A percentile compares a stretch with the other conserved stretches of the same genome.
phyloP scores from a whole-genome alignment of 2,329 filamentous ascomycete genomes.

The Trichoderma koningiopsis region DNA sequence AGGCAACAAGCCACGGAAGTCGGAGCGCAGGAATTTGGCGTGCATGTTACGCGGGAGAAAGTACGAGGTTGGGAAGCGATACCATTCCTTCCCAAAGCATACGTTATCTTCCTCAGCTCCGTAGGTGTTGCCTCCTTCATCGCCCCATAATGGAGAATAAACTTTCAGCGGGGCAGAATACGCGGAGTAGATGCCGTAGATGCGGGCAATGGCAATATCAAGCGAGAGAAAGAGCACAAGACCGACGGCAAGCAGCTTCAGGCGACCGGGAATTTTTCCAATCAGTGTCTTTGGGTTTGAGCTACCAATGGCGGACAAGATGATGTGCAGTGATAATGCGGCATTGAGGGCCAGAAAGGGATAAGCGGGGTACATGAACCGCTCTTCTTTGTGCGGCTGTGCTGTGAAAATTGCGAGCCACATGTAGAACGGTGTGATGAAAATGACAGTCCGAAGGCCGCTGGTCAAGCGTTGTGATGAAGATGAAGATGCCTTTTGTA shows the following conservation, averaged over 20 bases:
- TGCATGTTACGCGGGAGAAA: constrained; percentile 81
- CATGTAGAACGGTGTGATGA: constrained; percentile 85
- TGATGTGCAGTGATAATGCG: constrained; percentile 78
- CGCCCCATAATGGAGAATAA: constrained; percentile 67
- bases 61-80: constrained; percentile 92
- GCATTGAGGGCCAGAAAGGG: constrained; percentile 89
- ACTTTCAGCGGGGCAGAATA: constrained; percentile 80
- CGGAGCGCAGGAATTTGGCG: constrained; percentile 87
- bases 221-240: constrained; percentile 64
- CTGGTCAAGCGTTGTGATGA: constrained; percentile 67
- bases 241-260: constrained; percentile 70
- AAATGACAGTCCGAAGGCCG: constrained; percentile 73
- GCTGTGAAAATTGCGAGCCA: constrained; percentile 90
- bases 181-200: constrained; percentile 74
- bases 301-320: constrained; percentile 74
- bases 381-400: constrained; percentile 96
- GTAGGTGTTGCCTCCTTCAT: constrained; percentile 48
- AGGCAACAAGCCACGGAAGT: constrained; percentile 85
- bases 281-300: constrained; percentile 66
- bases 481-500: constrained; percentile 68
- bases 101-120: constrained; percentile 65
- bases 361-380: constrained; percentile 98
- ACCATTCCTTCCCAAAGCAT: constrained; percentile 97
- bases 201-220: constrained; percentile 69
- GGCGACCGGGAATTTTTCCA: constrained; percentile 69